phyloP scores from a whole-genome alignment of 2,329 filamentous ascomycete genomes.

The Teratosphaeria viscida region DNA sequence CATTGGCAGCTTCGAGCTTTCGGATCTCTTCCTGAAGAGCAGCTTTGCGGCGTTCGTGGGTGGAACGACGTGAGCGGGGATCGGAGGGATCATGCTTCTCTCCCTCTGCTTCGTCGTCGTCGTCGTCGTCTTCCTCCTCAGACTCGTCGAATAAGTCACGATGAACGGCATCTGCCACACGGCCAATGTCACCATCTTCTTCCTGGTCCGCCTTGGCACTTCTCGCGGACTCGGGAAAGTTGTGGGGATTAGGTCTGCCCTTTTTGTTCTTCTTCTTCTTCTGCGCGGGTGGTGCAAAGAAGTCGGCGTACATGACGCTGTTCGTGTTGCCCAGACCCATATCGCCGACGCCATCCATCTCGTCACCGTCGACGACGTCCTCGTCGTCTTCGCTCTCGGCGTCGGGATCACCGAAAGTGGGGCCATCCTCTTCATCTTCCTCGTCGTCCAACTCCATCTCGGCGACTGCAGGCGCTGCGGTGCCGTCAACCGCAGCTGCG shows the following conservation, averaged over 20 bases:
- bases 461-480: conserved; percentile 20
- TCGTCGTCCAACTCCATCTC: conserved; percentile 44
- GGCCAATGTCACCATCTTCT: conserved; percentile 58
- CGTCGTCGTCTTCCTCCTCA: conserved; percentile 47
- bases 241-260: conserved; percentile 46
- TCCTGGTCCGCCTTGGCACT: conserved; percentile 31
- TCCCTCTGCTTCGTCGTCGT: conserved; percentile 47
- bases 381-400: conserved; percentile 53
- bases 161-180: conserved; percentile 76
- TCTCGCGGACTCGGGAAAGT: conserved; percentile 27
- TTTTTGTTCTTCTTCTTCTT: conserved; percentile 50
- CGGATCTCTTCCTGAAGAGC: conserved; percentile 85
- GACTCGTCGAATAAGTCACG: conserved; percentile 86
- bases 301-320: conserved; percentile 82
- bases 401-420: conserved; percentile 73
- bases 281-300: conserved; percentile 75
- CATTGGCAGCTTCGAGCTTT: conserved; percentile 75
- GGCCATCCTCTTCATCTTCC: conserved; percentile 64
- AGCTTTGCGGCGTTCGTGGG: conserved; percentile 77
- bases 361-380: conserved; percentile 47
- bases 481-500: conserved; percentile 26
- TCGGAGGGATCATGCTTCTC: conserved; percentile 52
- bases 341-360: conserved; percentile 41
- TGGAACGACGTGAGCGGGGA: conserved; percentile 63
- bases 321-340: conserved; percentile 64